These are phyloP conservation scores for Gymnopus androsaceus DNA, from an alignment of 1,284 basidiomycete genomes.

Conservation along the genomic window DNA sequence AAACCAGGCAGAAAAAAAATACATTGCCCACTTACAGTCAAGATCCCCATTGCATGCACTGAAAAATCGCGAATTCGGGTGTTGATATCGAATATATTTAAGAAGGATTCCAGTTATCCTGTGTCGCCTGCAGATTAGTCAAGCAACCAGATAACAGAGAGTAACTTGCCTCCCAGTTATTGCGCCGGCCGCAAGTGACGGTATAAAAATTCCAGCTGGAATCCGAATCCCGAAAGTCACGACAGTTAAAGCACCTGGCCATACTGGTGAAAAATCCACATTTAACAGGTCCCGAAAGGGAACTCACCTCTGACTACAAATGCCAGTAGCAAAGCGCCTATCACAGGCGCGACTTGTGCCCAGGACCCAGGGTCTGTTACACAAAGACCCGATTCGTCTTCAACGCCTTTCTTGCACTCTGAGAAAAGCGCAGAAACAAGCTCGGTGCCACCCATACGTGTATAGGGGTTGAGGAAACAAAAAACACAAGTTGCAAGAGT, in stretches of 20 bases:
- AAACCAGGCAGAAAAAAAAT: background rate
- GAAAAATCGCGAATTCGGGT: conserved; percentile 70
- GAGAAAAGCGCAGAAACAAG: conserved; percentile 91
- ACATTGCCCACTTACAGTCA: conserved; percentile 51
- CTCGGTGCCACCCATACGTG: conserved; percentile 93
- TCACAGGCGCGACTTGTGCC: conserved; percentile 64
- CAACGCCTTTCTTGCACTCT: conserved; percentile 70
- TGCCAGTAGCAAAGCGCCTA: conserved; percentile 69
- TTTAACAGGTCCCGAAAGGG: conserved; percentile 87
- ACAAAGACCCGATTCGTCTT: conserved; percentile 74
- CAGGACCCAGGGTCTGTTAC: conserved; percentile 60
- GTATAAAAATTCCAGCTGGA: conserved; percentile 97
- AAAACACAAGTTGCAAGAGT: conserved; percentile 76
- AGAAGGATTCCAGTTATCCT: conserved; percentile 85
- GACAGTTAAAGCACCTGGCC: conserved; percentile 66
- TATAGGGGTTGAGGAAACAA: conserved; percentile 89
- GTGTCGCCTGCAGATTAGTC: too few species aligned
- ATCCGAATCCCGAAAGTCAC: conserved; percentile 94
- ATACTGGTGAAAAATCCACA: background rate
- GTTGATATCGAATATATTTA: conserved; percentile 74
- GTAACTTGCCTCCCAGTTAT: conserved; percentile 92
- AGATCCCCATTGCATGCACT: conserved; percentile 63
- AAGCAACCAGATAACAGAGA: too few species aligned
- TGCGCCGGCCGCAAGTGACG: conserved; percentile 95
- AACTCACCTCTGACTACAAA: conserved; percentile 82